These are phyloP conservation scores for Bruguiera parviflora DNA, from an alignment of 345 rosid genomes.

Conservation along the genomic window DNA sequence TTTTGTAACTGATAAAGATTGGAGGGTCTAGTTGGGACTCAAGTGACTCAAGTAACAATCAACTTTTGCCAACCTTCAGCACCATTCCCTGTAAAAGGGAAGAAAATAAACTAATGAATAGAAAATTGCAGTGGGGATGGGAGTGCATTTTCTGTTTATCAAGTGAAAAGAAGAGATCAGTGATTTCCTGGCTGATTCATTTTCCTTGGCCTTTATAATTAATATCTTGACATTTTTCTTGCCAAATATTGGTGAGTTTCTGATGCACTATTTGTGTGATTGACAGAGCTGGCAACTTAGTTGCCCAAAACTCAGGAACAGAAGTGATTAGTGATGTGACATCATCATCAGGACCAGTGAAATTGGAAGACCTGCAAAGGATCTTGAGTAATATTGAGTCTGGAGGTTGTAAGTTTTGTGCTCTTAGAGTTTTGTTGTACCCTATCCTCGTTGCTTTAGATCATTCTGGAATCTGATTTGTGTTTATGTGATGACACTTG, in stretches of 20 bases:
- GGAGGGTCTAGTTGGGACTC: too few relatives aligned
- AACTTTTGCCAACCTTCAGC: too few relatives aligned
- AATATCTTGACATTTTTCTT: conserved; percentile 1
- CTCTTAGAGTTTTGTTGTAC: not conserved
- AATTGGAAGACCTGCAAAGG: conserved; percentile 83
- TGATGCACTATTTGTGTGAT: conserved; percentile 8
- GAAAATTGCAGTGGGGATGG: too few relatives aligned
- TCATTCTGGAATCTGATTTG: conserved; percentile 24
- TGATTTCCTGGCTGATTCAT: not conserved
- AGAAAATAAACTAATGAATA: too few relatives aligned
- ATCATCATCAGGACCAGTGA: conserved; percentile 85
- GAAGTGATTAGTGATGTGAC: conserved; percentile 67
- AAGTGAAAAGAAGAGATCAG: too few relatives aligned
- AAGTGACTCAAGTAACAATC: too few relatives aligned
- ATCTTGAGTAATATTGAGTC: conserved; percentile 78
- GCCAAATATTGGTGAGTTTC: conserved; percentile 1
- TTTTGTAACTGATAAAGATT: too few relatives aligned
- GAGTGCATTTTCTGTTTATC: too few relatives aligned
- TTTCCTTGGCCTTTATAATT: not conserved
- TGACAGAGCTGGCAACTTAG: conserved; percentile 78
- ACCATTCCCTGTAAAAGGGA: too few relatives aligned
- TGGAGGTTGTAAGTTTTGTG: conserved; percentile 40
- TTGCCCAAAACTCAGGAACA: conserved; percentile 52
- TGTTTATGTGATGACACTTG: conserved; percentile 15
- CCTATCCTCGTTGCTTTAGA: not conserved